These are phyloP conservation scores for Diaporthe vexans DNA, from an alignment of 2,329 filamentous ascomycete genomes.

Conservation along the genomic window DNA sequence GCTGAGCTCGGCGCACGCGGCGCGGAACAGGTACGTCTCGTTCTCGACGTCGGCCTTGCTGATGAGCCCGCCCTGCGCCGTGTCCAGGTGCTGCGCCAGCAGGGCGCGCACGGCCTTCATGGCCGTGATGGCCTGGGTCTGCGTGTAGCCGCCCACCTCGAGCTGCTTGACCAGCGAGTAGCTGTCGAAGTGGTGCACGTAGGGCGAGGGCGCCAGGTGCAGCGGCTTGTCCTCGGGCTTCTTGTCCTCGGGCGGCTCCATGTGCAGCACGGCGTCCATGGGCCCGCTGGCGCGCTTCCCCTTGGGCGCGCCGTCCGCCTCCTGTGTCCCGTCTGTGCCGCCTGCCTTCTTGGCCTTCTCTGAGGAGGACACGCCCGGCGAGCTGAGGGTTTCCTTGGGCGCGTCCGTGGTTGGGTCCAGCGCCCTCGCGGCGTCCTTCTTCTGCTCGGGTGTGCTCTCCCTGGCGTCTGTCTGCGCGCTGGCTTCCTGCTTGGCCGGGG, in stretches of 20 bases:
- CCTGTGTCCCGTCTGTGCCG: neutral
- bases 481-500: neutral
- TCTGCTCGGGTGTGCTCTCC: constrained; percentile 40
- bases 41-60: constrained; percentile 96
- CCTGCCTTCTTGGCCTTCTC: constrained; percentile 42
- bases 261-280: constrained; percentile 65
- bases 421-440: constrained; percentile 36
- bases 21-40: constrained; percentile 92
- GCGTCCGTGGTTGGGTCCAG: constrained; percentile 39
- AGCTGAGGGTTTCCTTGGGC: constrained; percentile 39
- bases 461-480: neutral
- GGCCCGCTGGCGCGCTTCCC: constrained; percentile 59
- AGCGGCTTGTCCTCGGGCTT: constrained; percentile 65
- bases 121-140: constrained; percentile 81
- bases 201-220: constrained; percentile 80
- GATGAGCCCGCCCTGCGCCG: constrained; percentile 84
- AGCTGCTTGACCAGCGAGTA: constrained; percentile 90
- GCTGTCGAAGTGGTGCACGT: constrained; percentile 97
- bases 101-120: constrained; percentile 93
- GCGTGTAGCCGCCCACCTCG: constrained; percentile 77
- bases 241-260: constrained; percentile 57
- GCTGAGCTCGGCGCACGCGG: constrained; percentile 91
- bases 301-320: constrained; percentile 42
- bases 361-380: constrained; percentile 37
- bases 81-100: constrained; percentile 82